Base-by-base conservation (phyloP, 352 stramenopile species). In the Globisporangium emineosum region DNA sequence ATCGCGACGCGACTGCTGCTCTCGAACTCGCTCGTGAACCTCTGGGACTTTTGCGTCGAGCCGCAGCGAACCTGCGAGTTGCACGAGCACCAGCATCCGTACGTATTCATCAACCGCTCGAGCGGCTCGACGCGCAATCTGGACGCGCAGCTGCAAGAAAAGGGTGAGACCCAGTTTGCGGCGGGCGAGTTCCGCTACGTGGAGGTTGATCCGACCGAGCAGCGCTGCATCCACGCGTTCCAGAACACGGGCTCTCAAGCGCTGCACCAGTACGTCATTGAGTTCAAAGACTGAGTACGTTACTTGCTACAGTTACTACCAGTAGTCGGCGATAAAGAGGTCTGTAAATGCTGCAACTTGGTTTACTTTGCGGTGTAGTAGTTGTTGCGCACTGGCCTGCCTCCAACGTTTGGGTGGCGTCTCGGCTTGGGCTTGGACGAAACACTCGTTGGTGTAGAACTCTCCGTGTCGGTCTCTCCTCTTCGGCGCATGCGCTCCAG, bases 41-140 rank as follows among this genome's bases (percentile, higher is more conserved):
- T 81, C 23, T 81, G 74, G 74, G 72, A 81, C 43, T 81, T 81
- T 42, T 51, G 58, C 19, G 69, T 81, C 21, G 62, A 62, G n/a
- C 35, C 69, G 2, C 43, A 55, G 7, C 21, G 29, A n/a, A 76
- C 58, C 19, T 81, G 72, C 40, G 69, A 69, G 23, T 30, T 81
- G 57, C 74, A 81, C 30, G 69, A 81, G 25, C 72, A 81, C 53
- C 27, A 76, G 37, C 21, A 73, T 19, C 72, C 74, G 35, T 79
- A 81, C 42, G 37, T 81, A 27, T 81, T 81, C 54, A 70, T 81
- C 37, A 81, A 81, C 49, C 74, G 74, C 23, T 67, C 67, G 43
- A 61, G 60, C 2, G 74, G 72, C 40, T 35, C 68, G 49, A 81
- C 67, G 17, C 62, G 56, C 49, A 72, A 65, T 51, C 37, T 81